Evolutionary conservation across 2,329 filamentous ascomycete species (phyloP).

Genomic region (Aspergillus pseudonomiae): DNA sequence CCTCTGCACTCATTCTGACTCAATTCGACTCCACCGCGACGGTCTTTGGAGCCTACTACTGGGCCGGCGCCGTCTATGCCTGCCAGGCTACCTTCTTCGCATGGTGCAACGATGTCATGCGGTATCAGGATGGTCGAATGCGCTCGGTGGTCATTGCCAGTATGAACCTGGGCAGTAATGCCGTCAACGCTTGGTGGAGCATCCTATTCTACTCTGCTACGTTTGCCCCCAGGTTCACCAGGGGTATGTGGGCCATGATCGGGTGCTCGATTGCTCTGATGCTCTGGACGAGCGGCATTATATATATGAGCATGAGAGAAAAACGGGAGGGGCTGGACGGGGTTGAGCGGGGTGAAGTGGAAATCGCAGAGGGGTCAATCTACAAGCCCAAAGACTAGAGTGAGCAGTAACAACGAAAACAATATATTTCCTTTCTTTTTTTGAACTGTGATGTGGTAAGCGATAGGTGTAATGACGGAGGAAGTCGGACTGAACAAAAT

Average conservation of each 20-base stretch:
- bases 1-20: conserved; percentile 63
- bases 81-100: conserved; percentile 76
- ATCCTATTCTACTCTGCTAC: conserved; percentile 71
- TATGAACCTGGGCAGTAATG: conserved; percentile 72
- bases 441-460: not conserved
- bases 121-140: conserved; percentile 64
- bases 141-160: conserved; percentile 69
- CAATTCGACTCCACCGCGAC: conserved; percentile 55
- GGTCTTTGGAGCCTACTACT: conserved; percentile 70
- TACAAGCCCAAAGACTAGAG: not conserved
- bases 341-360: not conserved
- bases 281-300: conserved; percentile 19
- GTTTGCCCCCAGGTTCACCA: conserved; percentile 67
- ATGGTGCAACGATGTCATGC: conserved; percentile 73
- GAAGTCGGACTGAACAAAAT: too few relatives aligned
- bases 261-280: conserved; percentile 23
- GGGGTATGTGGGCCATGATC: conserved; percentile 44
- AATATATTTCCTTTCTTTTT: too few relatives aligned
- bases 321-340: not conserved
- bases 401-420: too few relatives aligned
- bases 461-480: too few relatives aligned
- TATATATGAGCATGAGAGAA: conserved; percentile 19
- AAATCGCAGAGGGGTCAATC: not conserved
- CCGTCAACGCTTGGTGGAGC: conserved; percentile 73
- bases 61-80: conserved; percentile 70